A percentile compares a stretch with the other conserved stretches of the same genome.
phyloP scores from a whole-genome alignment of 2,329 filamentous ascomycete genomes.

The Colletotrichum caudatum region DNA sequence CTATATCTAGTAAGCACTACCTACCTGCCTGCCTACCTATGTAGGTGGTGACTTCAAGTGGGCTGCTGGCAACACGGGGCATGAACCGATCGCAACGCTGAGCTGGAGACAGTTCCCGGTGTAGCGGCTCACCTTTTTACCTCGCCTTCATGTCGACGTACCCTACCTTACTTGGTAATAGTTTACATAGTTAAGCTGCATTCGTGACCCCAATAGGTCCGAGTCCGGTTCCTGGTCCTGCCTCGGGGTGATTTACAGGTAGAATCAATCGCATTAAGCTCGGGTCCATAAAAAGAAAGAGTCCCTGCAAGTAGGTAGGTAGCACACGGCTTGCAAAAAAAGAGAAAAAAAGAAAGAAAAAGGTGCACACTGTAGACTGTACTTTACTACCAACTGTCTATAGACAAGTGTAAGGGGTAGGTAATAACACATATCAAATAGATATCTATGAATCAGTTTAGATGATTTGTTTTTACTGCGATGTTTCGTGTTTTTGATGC shows the following conservation, averaged over 20 bases:
- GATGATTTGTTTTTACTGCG: too few species aligned
- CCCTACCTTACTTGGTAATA: not conserved
- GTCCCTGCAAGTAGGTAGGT: not conserved
- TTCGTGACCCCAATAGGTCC: too few species aligned
- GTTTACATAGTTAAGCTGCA: too few species aligned
- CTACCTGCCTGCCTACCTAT: not conserved
- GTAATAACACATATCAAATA: too few species aligned
- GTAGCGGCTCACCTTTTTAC: not conserved
- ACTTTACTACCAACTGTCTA: too few species aligned
- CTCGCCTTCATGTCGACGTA: not conserved
- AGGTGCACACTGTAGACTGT: too few species aligned
- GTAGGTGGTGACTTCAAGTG: not conserved
- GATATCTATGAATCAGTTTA: too few species aligned
- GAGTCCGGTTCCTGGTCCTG: not conserved
- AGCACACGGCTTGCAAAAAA: too few species aligned
- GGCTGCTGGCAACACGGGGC: not conserved
- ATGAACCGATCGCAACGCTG: not conserved
- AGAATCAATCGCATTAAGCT: not conserved
- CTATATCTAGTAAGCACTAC: too few species aligned
- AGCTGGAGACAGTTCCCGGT: not conserved
- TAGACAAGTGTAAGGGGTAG: too few species aligned
- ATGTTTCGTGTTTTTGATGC: too few species aligned
- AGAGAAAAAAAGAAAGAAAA: too few species aligned
- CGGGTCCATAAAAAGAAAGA: not conserved
- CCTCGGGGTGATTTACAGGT: conserved; percentile 1